Evolutionary conservation across 2,329 filamentous ascomycete species (phyloP), one percentile per base, ranked within the genome.

Genomic region (Stachybotrys chlorohalonatus): DNA sequence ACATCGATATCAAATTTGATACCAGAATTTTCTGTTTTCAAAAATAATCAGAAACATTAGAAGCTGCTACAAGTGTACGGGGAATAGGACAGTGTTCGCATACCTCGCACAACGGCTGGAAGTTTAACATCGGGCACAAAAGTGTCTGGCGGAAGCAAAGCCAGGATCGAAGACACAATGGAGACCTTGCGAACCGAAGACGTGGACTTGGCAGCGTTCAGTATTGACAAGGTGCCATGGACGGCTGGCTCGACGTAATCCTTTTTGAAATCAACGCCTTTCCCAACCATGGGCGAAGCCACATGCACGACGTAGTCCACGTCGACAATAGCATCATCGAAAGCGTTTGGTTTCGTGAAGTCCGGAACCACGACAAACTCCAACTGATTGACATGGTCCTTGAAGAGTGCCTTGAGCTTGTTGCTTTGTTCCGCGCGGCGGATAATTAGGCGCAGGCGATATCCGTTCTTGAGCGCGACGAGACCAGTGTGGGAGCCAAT

Each of bases 241-340:
- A 60, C 55, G 3, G 53, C 55, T 9, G 58, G 58, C 13, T 56
- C 51, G 13, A 60, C 30, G 46, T 54, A 60, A 13, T 56, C 58
- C 15, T 24, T 56, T 47, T 56, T 31, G 11, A 60, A 54, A 31
- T 60, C 55, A 2, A 46, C 31, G 11, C 57, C 58, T 15, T 49
- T 54, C 30, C 54, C 58, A 3, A 53, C 52, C 58, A 59, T 58
- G 6, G 58, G 54, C 17, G 57, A 58, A 6, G 63, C 64, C 31
- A 63, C 53, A 53, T 65, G 62, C n/a, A 69, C 60, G 52, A 75
- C 64, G 55, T 68, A 69, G 39, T 62, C 63, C 30, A 72, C 68
- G 3, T 63, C 70, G 36, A 67, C 62, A 51, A 71, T 60, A 11
- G 68, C 70, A 17, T 69, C 62, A 31, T 72, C 63, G 52, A 69